Percentiles rank a stretch among this genome's conserved stretches.
Conservation (phyloP, 306 rosid genomes). For the Coriaria nepalensis region DNA sequence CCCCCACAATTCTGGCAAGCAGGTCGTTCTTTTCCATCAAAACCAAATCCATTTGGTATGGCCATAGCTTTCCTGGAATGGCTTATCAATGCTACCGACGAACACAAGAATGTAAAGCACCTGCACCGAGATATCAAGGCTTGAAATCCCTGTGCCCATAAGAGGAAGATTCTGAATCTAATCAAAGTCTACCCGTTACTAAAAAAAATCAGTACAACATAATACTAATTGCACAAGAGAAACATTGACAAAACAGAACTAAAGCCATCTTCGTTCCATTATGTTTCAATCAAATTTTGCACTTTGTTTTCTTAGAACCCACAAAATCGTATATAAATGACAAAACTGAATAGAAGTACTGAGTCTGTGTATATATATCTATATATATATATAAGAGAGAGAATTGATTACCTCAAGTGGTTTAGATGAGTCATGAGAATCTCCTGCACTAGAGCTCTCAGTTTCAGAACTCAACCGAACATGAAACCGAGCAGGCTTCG, state of each 20-base stretch:
- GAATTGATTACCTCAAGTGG: constrained; percentile 21
- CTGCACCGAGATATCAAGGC: constrained; percentile 44
- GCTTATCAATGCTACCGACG: constrained; percentile 33
- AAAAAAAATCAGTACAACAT: neutral
- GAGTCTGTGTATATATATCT: neutral
- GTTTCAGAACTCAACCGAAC: constrained; percentile 27
- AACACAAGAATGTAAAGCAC: constrained; percentile 62
- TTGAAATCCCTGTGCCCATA: constrained; percentile 27
- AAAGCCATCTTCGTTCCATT: too few species aligned
- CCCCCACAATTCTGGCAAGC: constrained; percentile 83
- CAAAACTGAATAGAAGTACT: neutral
- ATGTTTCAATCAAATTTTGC: too few species aligned
- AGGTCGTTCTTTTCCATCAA: constrained; percentile 44
- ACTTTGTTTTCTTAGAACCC: neutral
- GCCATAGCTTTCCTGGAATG: constrained; percentile 19
- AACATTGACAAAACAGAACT: neutral
- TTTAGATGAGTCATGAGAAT: constrained; percentile 16
- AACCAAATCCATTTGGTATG: constrained; percentile 32
- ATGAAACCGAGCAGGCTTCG: constrained; percentile 18
- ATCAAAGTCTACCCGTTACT: too few species aligned
- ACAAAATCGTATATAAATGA: neutral
- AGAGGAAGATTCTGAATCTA: neutral
- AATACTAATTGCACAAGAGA: neutral
- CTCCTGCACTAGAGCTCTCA: constrained; percentile 18
- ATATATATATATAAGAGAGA: neutral